Conservation (phyloP, 768 basidiomycete genomes). For the Phanerodontia chrysosporium region DNA sequence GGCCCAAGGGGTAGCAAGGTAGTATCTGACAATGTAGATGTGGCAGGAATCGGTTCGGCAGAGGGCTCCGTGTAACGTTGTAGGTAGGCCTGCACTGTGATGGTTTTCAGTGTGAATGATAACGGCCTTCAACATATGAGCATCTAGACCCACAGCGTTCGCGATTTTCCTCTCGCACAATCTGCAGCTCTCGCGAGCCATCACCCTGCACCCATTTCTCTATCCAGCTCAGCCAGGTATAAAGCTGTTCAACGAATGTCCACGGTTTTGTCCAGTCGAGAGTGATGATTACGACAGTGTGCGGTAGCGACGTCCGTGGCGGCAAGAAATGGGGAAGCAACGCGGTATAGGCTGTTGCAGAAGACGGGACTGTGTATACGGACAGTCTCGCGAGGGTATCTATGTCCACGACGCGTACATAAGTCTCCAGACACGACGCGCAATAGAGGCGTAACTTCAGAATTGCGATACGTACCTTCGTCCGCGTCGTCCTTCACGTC, state of each 20-base stretch:
- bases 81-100: constrained; percentile 76
- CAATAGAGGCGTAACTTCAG: background rate
- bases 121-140: too few species aligned
- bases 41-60: constrained; percentile 55
- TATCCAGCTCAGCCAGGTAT: constrained; percentile 83
- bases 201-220: constrained; percentile 77
- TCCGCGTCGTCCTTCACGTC: constrained; percentile 91
- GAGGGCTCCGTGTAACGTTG: constrained; percentile 89
- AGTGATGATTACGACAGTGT: constrained; percentile 77
- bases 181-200: constrained; percentile 63
- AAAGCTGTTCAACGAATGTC: constrained; percentile 82
- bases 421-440: background rate
- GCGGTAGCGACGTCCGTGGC: constrained; percentile 58
- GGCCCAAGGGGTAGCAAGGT: constrained; percentile 72
- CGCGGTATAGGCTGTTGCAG: constrained; percentile 62
- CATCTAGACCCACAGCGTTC: constrained; percentile 69
- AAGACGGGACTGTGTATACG: constrained; percentile 86
- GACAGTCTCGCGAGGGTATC: constrained; percentile 88
- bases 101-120: too few species aligned
- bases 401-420: constrained; percentile 27
- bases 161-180: constrained; percentile 73
- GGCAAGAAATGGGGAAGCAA: constrained; percentile 79
- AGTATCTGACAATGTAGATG: constrained; percentile 61
- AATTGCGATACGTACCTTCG: constrained; percentile 59
- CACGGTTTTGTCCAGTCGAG: constrained; percentile 96